These are phyloP conservation scores for Periglandula ipomoeae DNA, from an alignment of 2,329 filamentous ascomycete species.

Conservation along the genomic window DNA sequence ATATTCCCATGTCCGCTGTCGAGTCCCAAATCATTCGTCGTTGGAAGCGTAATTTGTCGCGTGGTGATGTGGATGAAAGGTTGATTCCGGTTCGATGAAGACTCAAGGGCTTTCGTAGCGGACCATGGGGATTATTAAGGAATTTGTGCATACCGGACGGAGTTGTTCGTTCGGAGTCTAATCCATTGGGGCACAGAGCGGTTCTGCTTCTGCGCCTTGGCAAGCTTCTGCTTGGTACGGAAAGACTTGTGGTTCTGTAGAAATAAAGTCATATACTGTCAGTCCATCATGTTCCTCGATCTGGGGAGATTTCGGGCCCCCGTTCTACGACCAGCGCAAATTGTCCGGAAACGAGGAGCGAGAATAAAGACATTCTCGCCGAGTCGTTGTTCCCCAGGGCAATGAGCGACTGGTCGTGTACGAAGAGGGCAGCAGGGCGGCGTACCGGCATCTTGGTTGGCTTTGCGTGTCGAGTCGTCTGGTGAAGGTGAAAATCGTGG, in stretches of 20 bases:
- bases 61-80: too few species aligned
- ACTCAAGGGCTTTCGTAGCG: neutral
- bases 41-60: too few species aligned
- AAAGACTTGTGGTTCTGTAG: constrained; percentile 97
- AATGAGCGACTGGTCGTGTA: constrained; percentile 4
- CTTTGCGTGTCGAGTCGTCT: constrained; percentile 28
- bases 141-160: constrained; percentile 75
- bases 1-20: neutral
- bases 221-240: constrained; percentile 99
- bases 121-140: neutral
- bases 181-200: constrained; percentile 99
- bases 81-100: too few species aligned
- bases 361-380: neutral
- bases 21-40: too few species aligned
- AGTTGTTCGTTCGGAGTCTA: constrained; percentile 95
- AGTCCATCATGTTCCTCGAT: constrained; percentile 1
- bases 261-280: constrained; percentile 1
- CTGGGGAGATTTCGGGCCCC: neutral
- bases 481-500: constrained; percentile 23
- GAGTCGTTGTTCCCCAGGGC: neutral
- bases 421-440: constrained; percentile 9
- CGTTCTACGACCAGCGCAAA: neutral
- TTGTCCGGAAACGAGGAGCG: neutral
- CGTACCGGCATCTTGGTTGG: constrained; percentile 34
- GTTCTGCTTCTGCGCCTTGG: constrained; percentile 99